Evolutionary conservation across 2,329 filamentous ascomycete species (phyloP).

Genomic region (Beauveria brongniartii): DNA sequence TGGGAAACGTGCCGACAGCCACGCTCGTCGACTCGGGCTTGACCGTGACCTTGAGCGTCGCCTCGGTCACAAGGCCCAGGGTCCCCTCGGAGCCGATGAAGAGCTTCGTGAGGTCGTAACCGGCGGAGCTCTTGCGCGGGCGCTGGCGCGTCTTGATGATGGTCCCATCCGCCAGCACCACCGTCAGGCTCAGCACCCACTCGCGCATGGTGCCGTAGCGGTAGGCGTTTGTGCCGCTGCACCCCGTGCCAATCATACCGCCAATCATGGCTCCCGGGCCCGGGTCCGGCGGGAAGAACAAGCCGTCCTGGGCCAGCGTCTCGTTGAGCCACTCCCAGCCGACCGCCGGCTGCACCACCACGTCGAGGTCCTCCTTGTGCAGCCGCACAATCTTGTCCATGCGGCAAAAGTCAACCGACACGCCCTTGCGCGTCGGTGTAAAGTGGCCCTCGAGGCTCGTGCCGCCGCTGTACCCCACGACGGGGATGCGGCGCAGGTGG

Average conservation of each 20-base stretch:
- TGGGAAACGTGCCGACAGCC: slow-evolving; percentile 56
- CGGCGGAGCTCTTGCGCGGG: slow-evolving; percentile 81
- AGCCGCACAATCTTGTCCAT: slow-evolving; percentile 77
- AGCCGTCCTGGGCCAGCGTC: slow-evolving; percentile 58
- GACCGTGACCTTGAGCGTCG: slow-evolving; percentile 77
- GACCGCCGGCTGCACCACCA: slow-evolving; percentile 70
- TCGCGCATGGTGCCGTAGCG: slow-evolving; percentile 92
- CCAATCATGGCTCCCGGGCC: slow-evolving; percentile 90
- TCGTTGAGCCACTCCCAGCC: slow-evolving; percentile 86
- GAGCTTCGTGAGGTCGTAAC: slow-evolving; percentile 83
- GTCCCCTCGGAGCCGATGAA: slow-evolving; percentile 92
- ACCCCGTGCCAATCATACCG: slow-evolving; percentile 71
- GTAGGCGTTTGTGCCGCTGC: slow-evolving; percentile 80
- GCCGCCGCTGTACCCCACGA: slow-evolving; percentile 80
- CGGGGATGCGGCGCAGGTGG: slow-evolving; percentile 70
- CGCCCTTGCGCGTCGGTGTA: slow-evolving; percentile 70
- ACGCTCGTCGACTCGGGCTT: slow-evolving; percentile 73
- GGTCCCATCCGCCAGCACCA: slow-evolving; percentile 84
- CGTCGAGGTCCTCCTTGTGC: slow-evolving; percentile 70
- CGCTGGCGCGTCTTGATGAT: slow-evolving; percentile 83
- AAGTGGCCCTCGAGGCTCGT: slow-evolving; percentile 88
- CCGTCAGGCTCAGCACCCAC: slow-evolving; percentile 81
- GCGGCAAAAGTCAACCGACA: slow-evolving; percentile 76
- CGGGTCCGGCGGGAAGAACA: slow-evolving; percentile 90
- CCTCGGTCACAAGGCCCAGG: slow-evolving; percentile 84